phyloP scores from a whole-genome alignment of 768 basidiomycete species.

The Mycena leptocephala region DNA sequence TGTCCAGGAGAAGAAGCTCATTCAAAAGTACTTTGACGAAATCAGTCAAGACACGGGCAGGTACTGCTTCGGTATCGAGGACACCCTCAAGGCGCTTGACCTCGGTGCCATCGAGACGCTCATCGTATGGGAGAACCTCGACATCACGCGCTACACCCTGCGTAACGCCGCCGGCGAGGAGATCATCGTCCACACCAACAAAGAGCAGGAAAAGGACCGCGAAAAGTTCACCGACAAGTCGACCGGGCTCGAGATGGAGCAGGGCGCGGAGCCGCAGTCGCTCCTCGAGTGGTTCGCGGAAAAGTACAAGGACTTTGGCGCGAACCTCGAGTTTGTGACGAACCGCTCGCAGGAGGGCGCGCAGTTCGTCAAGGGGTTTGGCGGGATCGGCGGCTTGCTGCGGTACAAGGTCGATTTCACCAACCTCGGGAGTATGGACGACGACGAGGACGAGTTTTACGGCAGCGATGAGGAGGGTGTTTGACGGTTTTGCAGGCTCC shows the following conservation, averaged over 20 bases:
- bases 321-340: conserved; percentile 95
- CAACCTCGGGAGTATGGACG: conserved; percentile 81
- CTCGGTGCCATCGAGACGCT: conserved; percentile 97
- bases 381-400: conserved; percentile 95
- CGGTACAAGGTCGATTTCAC: conserved; percentile 98
- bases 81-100: conserved; percentile 96
- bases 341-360: conserved; percentile 98
- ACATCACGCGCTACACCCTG: conserved; percentile 89
- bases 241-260: conserved; percentile 97
- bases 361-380: conserved; percentile 98
- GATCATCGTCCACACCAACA: conserved; percentile 82
- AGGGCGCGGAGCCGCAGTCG: conserved; percentile 82
- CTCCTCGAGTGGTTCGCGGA: conserved; percentile 99
- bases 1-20: conserved; percentile 98
- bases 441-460: conserved; percentile 91
- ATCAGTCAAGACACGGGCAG: conserved; percentile 97
- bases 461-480: conserved; percentile 83
- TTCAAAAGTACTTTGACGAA: conserved; percentile 99
- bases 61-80: conserved; percentile 98
- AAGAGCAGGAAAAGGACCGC: conserved; percentile 92
- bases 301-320: conserved; percentile 98
- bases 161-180: conserved; percentile 96
- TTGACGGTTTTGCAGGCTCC: conserved; percentile 92
- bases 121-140: conserved; percentile 98
- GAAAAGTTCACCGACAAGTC: conserved; percentile 97